Evolutionary conservation across 179 eudicot genomes (phyloP).

Genomic region (Silene vulgaris): DNA sequence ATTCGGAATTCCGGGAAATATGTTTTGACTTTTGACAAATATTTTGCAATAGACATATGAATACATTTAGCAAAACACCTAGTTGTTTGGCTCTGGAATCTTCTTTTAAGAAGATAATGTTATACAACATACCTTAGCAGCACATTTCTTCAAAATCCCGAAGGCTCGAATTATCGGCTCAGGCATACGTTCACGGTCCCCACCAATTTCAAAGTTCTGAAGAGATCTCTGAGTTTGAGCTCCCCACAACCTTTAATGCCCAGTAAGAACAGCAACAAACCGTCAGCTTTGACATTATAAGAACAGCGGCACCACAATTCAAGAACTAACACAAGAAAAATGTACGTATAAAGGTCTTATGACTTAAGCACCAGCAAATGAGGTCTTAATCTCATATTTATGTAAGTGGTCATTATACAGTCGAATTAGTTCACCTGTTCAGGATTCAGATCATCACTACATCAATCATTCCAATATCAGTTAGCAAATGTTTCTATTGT

Average conservation of each 20-base stretch:
- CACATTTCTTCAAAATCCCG: conserved; percentile 88
- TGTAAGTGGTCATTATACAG: too few species aligned
- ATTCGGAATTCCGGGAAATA: background rate
- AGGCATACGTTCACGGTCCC: conserved; percentile 96
- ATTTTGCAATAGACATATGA: background rate
- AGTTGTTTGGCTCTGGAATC: background rate
- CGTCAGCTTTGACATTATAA: background rate
- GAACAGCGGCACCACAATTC: background rate
- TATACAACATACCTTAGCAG: conserved; percentile 64
- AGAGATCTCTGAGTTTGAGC: conserved; percentile 97
- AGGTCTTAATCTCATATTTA: too few species aligned
- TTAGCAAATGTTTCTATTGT: too few species aligned
- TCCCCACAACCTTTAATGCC: conserved; percentile 73
- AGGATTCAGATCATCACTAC: too few species aligned
- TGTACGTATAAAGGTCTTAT: background rate
- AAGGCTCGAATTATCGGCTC: conserved; percentile 88
- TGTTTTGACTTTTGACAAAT: background rate
- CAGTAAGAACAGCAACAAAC: background rate
- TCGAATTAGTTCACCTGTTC: too few species aligned
- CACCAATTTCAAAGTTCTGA: conserved; percentile 96
- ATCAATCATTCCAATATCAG: too few species aligned
- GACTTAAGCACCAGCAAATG: too few species aligned
- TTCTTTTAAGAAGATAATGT: background rate
- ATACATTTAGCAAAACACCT: background rate
- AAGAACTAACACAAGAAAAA: background rate